Percentiles rank a stretch among this genome's conserved stretches.
Evolutionary conservation across 1,284 basidiomycete genomes (phyloP).

Genomic region (Jaminaea rosea): DNA sequence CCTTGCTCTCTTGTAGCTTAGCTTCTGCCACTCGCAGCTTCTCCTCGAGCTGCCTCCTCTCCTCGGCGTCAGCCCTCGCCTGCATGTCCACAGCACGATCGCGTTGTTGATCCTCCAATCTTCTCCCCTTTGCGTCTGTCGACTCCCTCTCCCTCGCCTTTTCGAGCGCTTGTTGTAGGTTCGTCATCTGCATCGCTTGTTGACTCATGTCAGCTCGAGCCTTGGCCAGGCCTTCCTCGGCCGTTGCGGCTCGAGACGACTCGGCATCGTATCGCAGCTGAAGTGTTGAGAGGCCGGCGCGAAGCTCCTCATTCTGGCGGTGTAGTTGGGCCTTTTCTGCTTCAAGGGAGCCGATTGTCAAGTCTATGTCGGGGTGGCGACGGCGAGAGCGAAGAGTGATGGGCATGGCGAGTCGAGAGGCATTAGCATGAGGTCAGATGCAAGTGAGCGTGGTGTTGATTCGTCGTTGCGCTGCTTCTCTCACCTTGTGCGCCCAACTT

Average conservation of each 20-base stretch:
- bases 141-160: not conserved
- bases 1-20: not conserved
- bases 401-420: no score
- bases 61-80: not conserved
- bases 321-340: not conserved
- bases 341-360: not conserved
- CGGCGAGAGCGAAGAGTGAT: no score
- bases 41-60: not conserved
- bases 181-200: not conserved
- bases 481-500: constrained; percentile 1
- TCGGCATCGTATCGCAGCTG: not conserved
- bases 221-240: not conserved
- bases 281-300: not conserved
- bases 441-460: no score
- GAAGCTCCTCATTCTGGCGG: not conserved
- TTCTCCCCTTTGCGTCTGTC: not conserved
- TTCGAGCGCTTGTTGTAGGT: constrained; percentile 4
- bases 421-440: no score
- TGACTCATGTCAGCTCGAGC: not conserved
- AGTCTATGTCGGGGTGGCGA: no score
- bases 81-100: not conserved
- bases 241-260: not conserved
- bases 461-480: not conserved
- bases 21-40: not conserved
- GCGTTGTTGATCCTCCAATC: not conserved